Evolutionary conservation across 148 eudicot species (phyloP), one percentile per base, ranked within the genome.

Genomic region (Dysphania ambrosioides): DNA sequence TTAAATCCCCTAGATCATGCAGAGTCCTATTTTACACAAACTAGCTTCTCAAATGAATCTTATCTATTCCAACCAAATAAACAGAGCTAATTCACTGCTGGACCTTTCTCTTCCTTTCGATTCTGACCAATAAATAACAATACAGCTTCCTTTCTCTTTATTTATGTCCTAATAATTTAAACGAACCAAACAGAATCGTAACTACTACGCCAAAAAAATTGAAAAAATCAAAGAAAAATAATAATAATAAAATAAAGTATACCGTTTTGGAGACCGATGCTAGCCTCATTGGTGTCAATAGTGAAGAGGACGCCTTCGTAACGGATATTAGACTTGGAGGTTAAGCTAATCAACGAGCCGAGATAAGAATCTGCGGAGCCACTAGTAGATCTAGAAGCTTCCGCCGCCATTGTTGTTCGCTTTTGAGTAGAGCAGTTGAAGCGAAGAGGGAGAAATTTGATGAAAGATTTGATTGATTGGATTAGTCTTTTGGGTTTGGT

Each of bases 261-360:
- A 88, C 91, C 91, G 41, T 86, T 86, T 10, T 83, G 87, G 61
- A 88, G 86, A 19, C 87, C 89, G 75, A 88, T 84, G 80, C 81
- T 82, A 60, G 89, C 82, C 72, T 88, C 86, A 27, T 80, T 80
- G 67, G 91, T 76, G 53, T 84, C 81, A 71, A 88, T 74, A 34
- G 79, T 78, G 67, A 80, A 86, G 4, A 88, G 78, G 75, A 88
- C 31, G 69, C 91, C 91, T 82, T 88, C 89, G 53, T 88, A 88
- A n/a, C 91, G 86, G 72, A 88, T 86, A 35, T 88, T 88, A 36
- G 89, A 81, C 73, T 86, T 88, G 0, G 91, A 85, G 10, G 84
- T 84, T 67, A 88, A 82, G 66, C 87, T 82, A 35, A 88, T 86
- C 78, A 86, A 61, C 72, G 85, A 82, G 13, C 89, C 91, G 51